These are phyloP conservation scores for Platanthera guangdongensis DNA, from an alignment of 106 monocot genomes.

Conservation along the genomic window DNA sequence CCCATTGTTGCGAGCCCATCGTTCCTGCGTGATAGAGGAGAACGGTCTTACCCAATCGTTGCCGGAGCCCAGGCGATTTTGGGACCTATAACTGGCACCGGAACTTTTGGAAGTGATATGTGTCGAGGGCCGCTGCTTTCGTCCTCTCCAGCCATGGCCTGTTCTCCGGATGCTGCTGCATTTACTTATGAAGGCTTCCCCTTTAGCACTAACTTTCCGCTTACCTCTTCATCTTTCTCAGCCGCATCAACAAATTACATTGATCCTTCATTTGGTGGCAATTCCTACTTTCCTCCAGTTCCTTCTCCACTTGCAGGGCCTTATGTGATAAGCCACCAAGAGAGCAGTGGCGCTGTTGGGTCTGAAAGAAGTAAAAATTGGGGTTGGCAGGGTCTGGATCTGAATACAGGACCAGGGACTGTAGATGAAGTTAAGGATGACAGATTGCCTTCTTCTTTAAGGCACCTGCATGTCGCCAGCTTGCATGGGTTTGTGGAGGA, in stretches of 20 bases:
- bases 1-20: constrained; percentile 32
- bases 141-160: constrained; percentile 38
- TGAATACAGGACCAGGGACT: constrained; percentile 64
- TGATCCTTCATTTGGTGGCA: constrained; percentile 27
- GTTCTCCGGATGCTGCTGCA: constrained; percentile 24
- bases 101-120: constrained; percentile 30
- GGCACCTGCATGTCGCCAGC: constrained; percentile 25
- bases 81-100: constrained; percentile 18
- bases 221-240: constrained; percentile 28
- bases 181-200: constrained; percentile 44
- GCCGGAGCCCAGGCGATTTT: constrained; percentile 33
- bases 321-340: constrained; percentile 32
- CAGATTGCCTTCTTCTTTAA: constrained; percentile 13
- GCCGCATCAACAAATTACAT: constrained; percentile 22
- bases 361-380: constrained; percentile 35
- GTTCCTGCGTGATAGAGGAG: constrained; percentile 34
- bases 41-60: constrained; percentile 36
- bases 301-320: constrained; percentile 41
- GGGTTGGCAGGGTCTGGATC: constrained; percentile 53
- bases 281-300: constrained; percentile 33
- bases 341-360: constrained; percentile 17
- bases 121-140: constrained; percentile 43
- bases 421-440: constrained; percentile 36
- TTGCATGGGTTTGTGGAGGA: constrained; percentile 46
- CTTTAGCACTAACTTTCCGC: constrained; percentile 32